Percentiles rank a stretch among this genome's conserved stretches.
Evolutionary conservation across 1,139 yeast species (phyloP).

Genomic region (Blastobotrys serpentis): DNA sequence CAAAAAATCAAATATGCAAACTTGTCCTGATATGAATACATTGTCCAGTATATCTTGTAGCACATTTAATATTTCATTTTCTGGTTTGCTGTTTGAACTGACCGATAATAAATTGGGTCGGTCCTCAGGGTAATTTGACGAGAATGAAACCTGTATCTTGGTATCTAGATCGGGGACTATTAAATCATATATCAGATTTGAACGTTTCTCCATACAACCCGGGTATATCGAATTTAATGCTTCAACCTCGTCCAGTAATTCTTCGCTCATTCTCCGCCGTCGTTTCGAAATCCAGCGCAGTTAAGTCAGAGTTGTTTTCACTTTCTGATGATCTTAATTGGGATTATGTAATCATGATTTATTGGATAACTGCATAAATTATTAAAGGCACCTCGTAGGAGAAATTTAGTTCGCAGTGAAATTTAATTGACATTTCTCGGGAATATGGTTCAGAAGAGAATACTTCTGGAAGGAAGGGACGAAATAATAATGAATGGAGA

Average conservation of each 20-base stretch:
- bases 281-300: background rate
- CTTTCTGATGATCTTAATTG: background rate
- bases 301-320: background rate
- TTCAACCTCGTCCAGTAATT: constrained; percentile 70
- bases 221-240: constrained; percentile 93
- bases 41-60: constrained; percentile 52
- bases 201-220: constrained; percentile 46
- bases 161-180: constrained; percentile 63
- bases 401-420: no score
- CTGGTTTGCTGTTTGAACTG: constrained; percentile 31
- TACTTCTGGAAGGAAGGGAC: no score
- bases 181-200: constrained; percentile 49
- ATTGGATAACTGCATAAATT: background rate
- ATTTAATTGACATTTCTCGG: background rate
- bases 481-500: no score
- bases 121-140: constrained; percentile 63
- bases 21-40: constrained; percentile 58
- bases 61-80: constrained; percentile 37
- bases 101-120: constrained; percentile 49
- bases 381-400: background rate
- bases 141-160: constrained; percentile 64
- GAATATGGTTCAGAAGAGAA: no score
- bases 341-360: background rate
- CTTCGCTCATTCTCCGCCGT: constrained; percentile 40
- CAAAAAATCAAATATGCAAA: constrained; percentile 75